Evolutionary conservation across 1,139 yeast species (phyloP).

Genomic region (Yamadazyma friedrichii): DNA sequence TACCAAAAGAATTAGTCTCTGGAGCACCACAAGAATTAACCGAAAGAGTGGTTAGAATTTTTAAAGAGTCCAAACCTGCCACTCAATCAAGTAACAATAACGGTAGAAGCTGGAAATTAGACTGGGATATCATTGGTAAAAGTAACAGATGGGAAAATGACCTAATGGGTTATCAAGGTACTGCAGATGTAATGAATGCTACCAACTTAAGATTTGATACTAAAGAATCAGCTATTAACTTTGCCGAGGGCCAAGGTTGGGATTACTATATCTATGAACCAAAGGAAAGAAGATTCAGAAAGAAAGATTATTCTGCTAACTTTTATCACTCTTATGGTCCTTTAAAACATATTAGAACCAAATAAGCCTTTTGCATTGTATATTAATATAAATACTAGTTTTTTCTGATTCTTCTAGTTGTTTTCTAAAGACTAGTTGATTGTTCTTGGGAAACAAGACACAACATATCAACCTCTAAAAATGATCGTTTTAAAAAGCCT

Average conservation of each 20-base stretch:
- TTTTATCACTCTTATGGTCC: slow-evolving; percentile 71
- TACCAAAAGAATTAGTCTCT: slow-evolving; percentile 59
- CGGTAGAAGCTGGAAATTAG: slow-evolving; percentile 67
- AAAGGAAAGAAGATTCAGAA: slow-evolving; percentile 66
- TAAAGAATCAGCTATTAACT: slow-evolving; percentile 74
- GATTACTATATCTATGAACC: slow-evolving; percentile 83
- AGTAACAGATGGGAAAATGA: slow-evolving; percentile 91
- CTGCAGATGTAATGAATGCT: slow-evolving; percentile 85
- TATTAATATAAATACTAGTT: background rate
- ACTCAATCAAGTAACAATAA: slow-evolving; percentile 71
- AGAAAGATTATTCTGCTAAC: slow-evolving; percentile 74
- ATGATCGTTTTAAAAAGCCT: no score
- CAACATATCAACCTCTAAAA: no score
- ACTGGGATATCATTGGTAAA: slow-evolving; percentile 79
- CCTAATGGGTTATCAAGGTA: slow-evolving; percentile 80
- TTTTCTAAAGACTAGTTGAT: no score
- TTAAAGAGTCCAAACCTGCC: slow-evolving; percentile 74
- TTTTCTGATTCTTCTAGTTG: no score
- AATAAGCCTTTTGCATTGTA: slow-evolving; percentile 32
- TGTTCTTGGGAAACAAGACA: no score
- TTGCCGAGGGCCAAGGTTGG: slow-evolving; percentile 88
- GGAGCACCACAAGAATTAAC: slow-evolving; percentile 81
- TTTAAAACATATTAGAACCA: slow-evolving; percentile 80
- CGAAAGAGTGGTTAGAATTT: slow-evolving; percentile 73
- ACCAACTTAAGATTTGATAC: slow-evolving; percentile 74